Conservation (phyloP, 140 eudicot species). For the Oenanthe javanica region DNA sequence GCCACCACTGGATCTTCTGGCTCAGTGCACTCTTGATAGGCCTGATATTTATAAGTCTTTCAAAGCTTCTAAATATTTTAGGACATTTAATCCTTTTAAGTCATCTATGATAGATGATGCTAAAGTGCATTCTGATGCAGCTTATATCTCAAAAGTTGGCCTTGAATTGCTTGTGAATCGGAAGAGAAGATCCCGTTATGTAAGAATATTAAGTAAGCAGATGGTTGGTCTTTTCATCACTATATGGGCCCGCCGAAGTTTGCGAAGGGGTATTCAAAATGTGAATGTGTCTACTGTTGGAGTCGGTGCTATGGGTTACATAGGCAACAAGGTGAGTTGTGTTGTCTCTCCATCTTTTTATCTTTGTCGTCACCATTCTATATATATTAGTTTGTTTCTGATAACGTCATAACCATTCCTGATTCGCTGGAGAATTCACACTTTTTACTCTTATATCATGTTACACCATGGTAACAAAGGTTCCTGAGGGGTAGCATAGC, state of each 20-base stretch:
- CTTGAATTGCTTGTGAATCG: constrained; percentile 62
- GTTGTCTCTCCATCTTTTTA: not conserved
- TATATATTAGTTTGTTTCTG: not conserved
- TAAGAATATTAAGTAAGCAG: constrained; percentile 50
- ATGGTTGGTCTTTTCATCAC: constrained; percentile 61
- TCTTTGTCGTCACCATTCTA: not conserved
- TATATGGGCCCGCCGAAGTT: constrained; percentile 43
- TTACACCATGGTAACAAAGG: not conserved
- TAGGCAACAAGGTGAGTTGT: constrained; percentile 40
- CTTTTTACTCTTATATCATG: not conserved
- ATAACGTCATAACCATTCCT: not conserved
- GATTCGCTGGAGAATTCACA: not conserved
- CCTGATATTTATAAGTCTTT: constrained; percentile 50
- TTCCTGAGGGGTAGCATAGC: not conserved
- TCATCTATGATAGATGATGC: constrained; percentile 24
- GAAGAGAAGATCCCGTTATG: constrained; percentile 30
- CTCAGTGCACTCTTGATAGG: constrained; percentile 55
- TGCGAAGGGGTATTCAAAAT: constrained; percentile 42
- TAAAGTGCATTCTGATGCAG: constrained; percentile 35
- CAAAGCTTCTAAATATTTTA: constrained; percentile 53
- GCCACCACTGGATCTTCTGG: constrained; percentile 33
- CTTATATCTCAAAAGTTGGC: constrained; percentile 44
- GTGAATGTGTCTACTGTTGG: constrained; percentile 53
- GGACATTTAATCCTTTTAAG: constrained; percentile 53
- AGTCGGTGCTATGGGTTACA: constrained; percentile 49